Percentiles rank a stretch among this genome's conserved stretches.
phyloP scores from a whole-genome alignment of 768 basidiomycete species.

The Tulasnella sp. region DNA sequence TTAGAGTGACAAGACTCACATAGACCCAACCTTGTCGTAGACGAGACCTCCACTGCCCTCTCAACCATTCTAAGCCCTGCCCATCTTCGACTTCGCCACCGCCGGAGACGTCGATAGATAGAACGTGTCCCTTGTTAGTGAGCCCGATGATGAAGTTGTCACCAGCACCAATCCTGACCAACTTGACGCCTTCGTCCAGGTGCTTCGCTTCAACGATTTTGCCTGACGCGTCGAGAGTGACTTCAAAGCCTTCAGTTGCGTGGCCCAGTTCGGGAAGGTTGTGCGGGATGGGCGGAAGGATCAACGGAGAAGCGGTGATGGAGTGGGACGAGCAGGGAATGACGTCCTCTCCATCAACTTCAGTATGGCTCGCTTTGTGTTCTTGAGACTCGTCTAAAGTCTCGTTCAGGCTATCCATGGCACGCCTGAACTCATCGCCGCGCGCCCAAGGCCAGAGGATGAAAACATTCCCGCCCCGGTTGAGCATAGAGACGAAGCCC shows the following conservation, averaged over 20 bases:
- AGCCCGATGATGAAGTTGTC: constrained; percentile 64
- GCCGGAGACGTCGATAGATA: constrained; percentile 38
- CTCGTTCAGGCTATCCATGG: constrained; percentile 34
- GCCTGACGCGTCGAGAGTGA: not conserved
- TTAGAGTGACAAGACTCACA: no score
- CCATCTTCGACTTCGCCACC: constrained; percentile 31
- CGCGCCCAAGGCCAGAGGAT: constrained; percentile 54
- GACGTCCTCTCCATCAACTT: constrained; percentile 26
- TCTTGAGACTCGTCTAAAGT: constrained; percentile 23
- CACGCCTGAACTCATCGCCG: constrained; percentile 29
- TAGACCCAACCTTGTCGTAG: constrained; percentile 45
- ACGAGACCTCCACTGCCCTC: not conserved
- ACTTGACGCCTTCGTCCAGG: constrained; percentile 26
- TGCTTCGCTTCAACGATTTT: constrained; percentile 16
- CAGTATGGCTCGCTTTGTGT: constrained; percentile 15
- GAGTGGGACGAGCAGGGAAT: constrained; percentile 57
- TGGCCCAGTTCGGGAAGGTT: constrained; percentile 39
- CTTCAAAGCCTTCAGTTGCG: constrained; percentile 22
- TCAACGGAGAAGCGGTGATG: constrained; percentile 40
- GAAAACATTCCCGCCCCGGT: constrained; percentile 55
- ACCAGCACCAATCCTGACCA: constrained; percentile 75
- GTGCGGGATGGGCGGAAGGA: constrained; percentile 46
- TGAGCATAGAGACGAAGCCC: constrained; percentile 64
- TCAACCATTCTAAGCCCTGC: constrained; percentile 17
- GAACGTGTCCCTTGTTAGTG: constrained; percentile 67